Conservation (phyloP, 2,329 filamentous ascomycete genomes). For the Xylariaceae sp. region DNA sequence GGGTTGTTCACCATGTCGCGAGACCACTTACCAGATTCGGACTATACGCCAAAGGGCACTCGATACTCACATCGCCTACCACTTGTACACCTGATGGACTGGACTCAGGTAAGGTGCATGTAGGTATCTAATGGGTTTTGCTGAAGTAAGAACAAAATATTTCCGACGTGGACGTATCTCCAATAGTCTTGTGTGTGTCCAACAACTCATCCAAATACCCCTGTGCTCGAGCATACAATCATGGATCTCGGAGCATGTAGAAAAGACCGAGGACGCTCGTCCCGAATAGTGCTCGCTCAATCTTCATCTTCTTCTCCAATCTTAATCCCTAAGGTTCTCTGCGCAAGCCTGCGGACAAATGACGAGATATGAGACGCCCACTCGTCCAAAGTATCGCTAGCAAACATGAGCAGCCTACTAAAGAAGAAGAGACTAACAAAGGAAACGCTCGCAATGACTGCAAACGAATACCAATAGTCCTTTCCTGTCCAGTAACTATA, state of each 20-base stretch:
- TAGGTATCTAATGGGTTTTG: no score
- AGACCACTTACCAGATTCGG: conserved; percentile 19
- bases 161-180: no score
- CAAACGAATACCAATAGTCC: conserved; percentile 69
- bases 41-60: not conserved
- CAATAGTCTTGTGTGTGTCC: no score
- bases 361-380: conserved; percentile 27
- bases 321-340: conserved; percentile 12
- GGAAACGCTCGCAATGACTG: conserved; percentile 58
- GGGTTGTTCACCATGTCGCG: conserved; percentile 9
- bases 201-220: no score
- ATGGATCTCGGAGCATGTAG: not conserved
- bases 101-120: no score
- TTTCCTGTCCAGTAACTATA: conserved; percentile 55
- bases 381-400: conserved; percentile 44
- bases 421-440: conserved; percentile 57
- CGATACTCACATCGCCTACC: no score
- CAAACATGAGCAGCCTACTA: conserved; percentile 43
- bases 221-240: no score
- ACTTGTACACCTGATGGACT: no score
- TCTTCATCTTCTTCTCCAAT: conserved; percentile 16
- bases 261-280: no score
- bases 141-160: no score
- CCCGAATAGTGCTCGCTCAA: not conserved
- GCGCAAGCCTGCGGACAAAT: conserved; percentile 14